These are phyloP conservation scores for Leccinum pellstonianum DNA, from an alignment of 768 basidiomycete species.

Conservation along the genomic window DNA sequence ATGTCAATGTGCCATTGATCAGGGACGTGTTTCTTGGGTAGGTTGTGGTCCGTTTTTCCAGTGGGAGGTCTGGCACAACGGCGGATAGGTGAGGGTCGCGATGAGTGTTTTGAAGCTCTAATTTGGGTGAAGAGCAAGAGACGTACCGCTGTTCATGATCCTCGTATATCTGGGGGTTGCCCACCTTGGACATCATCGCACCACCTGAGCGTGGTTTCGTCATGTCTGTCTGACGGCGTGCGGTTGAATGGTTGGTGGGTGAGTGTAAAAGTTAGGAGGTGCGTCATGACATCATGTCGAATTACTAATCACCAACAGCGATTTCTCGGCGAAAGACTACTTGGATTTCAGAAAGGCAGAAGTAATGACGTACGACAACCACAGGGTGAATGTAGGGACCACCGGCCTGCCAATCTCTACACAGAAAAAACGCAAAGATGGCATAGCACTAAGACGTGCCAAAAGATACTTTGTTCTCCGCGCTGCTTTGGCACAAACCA, in stretches of 20 bases:
- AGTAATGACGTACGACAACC: neutral
- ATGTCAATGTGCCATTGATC: slow-evolving; percentile 39
- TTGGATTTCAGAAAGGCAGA: neutral
- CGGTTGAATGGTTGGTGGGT: neutral
- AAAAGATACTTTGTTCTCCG: slow-evolving; percentile 24
- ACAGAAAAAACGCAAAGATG: slow-evolving; percentile 22
- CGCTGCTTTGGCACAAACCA: slow-evolving; percentile 39
- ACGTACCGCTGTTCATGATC: slow-evolving; percentile 48
- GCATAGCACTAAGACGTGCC: slow-evolving; percentile 32
- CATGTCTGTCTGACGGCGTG: slow-evolving; percentile 14
- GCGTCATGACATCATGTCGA: slow-evolving; percentile 15
- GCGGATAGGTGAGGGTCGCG: slow-evolving; percentile 1
- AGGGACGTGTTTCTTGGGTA: slow-evolving; percentile 30
- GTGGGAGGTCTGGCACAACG: slow-evolving; percentile 17
- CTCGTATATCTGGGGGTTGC: slow-evolving; percentile 48
- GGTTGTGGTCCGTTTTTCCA: slow-evolving; percentile 21
- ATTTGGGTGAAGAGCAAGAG: slow-evolving; percentile 1
- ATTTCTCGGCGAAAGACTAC: neutral
- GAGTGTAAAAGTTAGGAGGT: neutral
- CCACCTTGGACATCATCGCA: slow-evolving; percentile 52
- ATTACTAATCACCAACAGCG: neutral
- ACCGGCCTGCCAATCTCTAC: slow-evolving; percentile 31
- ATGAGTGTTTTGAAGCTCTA: neutral
- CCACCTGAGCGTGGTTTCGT: slow-evolving; percentile 25
- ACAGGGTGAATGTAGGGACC: slow-evolving; percentile 25